These are phyloP conservation scores for Lentinula detonsa DNA, from an alignment of 768 basidiomycete genomes.

Conservation along the genomic window DNA sequence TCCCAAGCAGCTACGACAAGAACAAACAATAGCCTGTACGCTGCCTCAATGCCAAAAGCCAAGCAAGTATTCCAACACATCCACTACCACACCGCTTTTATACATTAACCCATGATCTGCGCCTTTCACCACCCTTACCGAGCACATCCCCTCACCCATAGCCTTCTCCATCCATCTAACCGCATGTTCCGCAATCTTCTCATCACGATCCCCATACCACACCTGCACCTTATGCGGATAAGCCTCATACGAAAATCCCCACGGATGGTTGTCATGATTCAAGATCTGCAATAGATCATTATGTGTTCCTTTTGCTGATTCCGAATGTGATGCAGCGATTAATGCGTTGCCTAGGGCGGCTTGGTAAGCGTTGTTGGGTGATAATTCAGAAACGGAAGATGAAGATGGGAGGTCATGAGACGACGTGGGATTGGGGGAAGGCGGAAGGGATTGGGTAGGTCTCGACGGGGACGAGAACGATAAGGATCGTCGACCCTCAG, in stretches of 20 bases:
- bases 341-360: slow-evolving; percentile 83
- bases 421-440: slow-evolving; percentile 46
- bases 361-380: slow-evolving; percentile 39
- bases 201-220: slow-evolving; percentile 93
- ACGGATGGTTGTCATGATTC: slow-evolving; percentile 81
- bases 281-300: slow-evolving; percentile 89
- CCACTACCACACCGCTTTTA: slow-evolving; percentile 79
- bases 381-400: not conserved
- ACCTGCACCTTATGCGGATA: slow-evolving; percentile 75
- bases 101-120: slow-evolving; percentile 96
- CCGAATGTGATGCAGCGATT: slow-evolving; percentile 91
- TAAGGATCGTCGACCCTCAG: slow-evolving; percentile 61
- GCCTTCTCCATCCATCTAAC: slow-evolving; percentile 89
- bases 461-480: slow-evolving; percentile 51
- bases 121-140: slow-evolving; percentile 76
- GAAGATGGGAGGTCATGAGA: slow-evolving; percentile 19
- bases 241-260: slow-evolving; percentile 85
- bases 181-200: slow-evolving; percentile 87
- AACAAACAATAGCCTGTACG: slow-evolving; percentile 3
- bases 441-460: slow-evolving; percentile 35
- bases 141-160: slow-evolving; percentile 71
- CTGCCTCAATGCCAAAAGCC: slow-evolving; percentile 40
- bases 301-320: slow-evolving; percentile 87
- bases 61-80: slow-evolving; percentile 69
- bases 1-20: not conserved